Percentiles rank a stretch among this genome's conserved stretches.
Evolutionary conservation across 1,139 yeast genomes (phyloP).

Genomic region (Candida anutae): DNA sequence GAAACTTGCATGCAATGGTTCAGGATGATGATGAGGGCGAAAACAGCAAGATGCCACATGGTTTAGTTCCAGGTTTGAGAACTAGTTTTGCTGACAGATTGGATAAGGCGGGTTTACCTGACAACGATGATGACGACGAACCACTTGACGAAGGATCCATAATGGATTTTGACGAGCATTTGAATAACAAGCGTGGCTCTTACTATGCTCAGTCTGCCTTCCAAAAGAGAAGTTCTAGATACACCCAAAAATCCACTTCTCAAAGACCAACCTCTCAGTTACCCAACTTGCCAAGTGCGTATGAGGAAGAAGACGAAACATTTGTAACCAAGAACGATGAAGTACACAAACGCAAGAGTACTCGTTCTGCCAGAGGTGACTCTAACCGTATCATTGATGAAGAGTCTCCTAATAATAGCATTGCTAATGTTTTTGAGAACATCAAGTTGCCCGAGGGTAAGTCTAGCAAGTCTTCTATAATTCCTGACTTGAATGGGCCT

Average conservation of each 20-base stretch:
- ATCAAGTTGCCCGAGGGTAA: slow-evolving; percentile 36
- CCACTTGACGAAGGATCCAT: slow-evolving; percentile 32
- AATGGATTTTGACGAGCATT: slow-evolving; percentile 37
- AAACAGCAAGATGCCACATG: slow-evolving; percentile 3
- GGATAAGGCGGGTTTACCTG: slow-evolving; percentile 28
- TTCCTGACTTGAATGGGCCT: slow-evolving; percentile 1
- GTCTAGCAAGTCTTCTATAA: slow-evolving; percentile 7
- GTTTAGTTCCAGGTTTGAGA: slow-evolving; percentile 22
- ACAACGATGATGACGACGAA: slow-evolving; percentile 23
- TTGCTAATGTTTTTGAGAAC: slow-evolving; percentile 32
- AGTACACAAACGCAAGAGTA: slow-evolving; percentile 11
- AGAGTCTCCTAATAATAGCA: slow-evolving; percentile 15
- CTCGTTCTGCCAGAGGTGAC: slow-evolving; percentile 1
- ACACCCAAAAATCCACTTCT: slow-evolving; percentile 5
- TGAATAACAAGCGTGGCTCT: slow-evolving; percentile 32
- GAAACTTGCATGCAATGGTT: slow-evolving; percentile 50
- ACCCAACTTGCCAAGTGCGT: slow-evolving; percentile 23
- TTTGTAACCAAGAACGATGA: slow-evolving; percentile 25
- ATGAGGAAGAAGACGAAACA: slow-evolving; percentile 20
- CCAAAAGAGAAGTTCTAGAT: slow-evolving; percentile 14
- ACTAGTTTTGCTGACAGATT: slow-evolving; percentile 40
- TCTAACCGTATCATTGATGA: slow-evolving; percentile 5
- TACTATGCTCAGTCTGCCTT: slow-evolving; percentile 18
- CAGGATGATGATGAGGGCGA: slow-evolving; percentile 24
- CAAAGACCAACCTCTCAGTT: slow-evolving; percentile 26